These are phyloP conservation scores for Hypholoma sublateritium DNA, from an alignment of 768 basidiomycete genomes.

Conservation along the genomic window DNA sequence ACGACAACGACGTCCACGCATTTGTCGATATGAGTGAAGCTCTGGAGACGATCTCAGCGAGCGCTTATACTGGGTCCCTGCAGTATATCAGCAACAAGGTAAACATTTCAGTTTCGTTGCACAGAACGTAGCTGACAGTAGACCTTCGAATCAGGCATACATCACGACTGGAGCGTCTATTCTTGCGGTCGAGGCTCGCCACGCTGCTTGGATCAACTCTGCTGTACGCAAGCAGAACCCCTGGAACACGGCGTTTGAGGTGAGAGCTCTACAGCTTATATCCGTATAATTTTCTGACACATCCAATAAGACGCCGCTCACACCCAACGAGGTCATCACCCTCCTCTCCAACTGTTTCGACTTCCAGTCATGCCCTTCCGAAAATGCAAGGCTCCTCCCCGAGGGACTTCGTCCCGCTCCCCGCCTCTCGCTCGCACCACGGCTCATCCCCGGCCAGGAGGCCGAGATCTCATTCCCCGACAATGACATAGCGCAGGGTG, in stretches of 20 bases:
- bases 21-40: slow-evolving; percentile 52
- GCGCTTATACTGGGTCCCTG: slow-evolving; percentile 60
- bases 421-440: slow-evolving; percentile 18
- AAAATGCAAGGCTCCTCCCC: slow-evolving; percentile 45
- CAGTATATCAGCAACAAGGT: slow-evolving; percentile 44
- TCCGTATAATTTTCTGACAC: background rate
- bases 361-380: slow-evolving; percentile 50
- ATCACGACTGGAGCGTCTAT: slow-evolving; percentile 59
- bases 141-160: slow-evolving; percentile 29
- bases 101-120: slow-evolving; percentile 5
- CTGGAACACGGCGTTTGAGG: slow-evolving; percentile 65
- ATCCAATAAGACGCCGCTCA: slow-evolving; percentile 36
- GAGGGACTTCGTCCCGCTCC: slow-evolving; percentile 25
- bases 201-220: slow-evolving; percentile 61
- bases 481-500: slow-evolving; percentile 6
- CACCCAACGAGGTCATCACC: slow-evolving; percentile 39
- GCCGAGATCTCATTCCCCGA: slow-evolving; percentile 23
- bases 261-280: slow-evolving; percentile 14
- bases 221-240: slow-evolving; percentile 46
- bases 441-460: slow-evolving; percentile 21
- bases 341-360: slow-evolving; percentile 46
- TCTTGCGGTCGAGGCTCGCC: slow-evolving; percentile 58
- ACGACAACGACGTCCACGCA: slow-evolving; percentile 42
- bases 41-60: slow-evolving; percentile 55
- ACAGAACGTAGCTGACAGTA: background rate